These are phyloP conservation scores for Ramaria sp. DNA, from an alignment of 768 basidiomycete species.

Conservation along the genomic window DNA sequence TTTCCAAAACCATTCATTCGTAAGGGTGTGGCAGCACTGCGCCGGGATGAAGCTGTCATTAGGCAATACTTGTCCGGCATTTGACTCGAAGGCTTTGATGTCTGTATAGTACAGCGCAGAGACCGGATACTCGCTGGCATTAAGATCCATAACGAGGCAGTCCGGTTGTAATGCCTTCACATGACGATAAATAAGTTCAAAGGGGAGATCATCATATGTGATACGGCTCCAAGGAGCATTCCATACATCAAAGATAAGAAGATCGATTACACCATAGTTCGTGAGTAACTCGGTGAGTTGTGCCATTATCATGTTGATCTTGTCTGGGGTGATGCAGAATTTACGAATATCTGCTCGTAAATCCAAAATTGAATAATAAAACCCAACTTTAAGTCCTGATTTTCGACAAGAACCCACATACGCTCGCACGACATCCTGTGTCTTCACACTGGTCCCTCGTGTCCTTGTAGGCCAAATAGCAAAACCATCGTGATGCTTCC, in stretches of 20 bases:
- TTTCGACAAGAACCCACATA: neutral
- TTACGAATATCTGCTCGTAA: neutral
- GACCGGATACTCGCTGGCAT: neutral
- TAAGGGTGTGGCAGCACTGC: neutral
- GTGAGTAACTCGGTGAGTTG: conserved; percentile 1
- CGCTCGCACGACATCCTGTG: neutral
- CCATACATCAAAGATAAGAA: neutral
- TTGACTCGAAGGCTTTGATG: neutral
- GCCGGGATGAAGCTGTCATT: neutral
- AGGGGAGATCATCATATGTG: neutral
- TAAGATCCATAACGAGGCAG: conserved; percentile 1
- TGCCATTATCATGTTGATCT: neutral
- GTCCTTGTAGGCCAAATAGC: neutral
- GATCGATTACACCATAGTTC: neutral
- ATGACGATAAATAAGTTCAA: neutral
- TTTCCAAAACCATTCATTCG: neutral
- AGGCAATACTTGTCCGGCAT: neutral
- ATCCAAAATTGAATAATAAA: neutral
- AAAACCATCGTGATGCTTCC: neutral
- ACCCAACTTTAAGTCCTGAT: neutral
- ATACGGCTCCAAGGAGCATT: conserved; percentile 1
- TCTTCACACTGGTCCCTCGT: neutral
- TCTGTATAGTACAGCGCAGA: neutral
- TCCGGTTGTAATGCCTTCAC: neutral
- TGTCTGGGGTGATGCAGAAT: neutral